Percentiles rank a stretch among this genome's conserved stretches.
Evolutionary conservation across 2,329 filamentous ascomycete species (phyloP).

Genomic region (Xylaria sp.): DNA sequence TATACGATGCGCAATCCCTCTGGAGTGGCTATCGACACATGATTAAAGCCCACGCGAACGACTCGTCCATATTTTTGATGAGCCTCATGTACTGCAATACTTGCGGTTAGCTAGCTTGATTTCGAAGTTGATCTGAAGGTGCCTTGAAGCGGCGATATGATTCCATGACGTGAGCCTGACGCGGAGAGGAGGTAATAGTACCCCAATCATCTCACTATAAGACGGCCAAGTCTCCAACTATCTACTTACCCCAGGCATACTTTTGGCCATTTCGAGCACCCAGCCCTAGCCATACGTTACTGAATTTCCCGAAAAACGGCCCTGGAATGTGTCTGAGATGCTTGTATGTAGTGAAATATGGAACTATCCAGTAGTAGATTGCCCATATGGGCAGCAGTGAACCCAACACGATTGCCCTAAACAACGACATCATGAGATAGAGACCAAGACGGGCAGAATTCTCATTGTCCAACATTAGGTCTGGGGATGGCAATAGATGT

Average conservation of each 20-base stretch:
- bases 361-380: slow-evolving; percentile 30
- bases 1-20: slow-evolving; percentile 34
- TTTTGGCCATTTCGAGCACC: slow-evolving; percentile 32
- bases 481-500: not conserved
- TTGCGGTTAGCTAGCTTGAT: not conserved
- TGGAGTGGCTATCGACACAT: slow-evolving; percentile 33
- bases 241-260: slow-evolving; percentile 30
- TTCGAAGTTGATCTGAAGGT: not conserved
- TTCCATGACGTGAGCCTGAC: not conserved
- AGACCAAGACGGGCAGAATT: not conserved
- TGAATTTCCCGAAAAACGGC: slow-evolving; percentile 33
- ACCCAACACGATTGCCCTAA: slow-evolving; percentile 13
- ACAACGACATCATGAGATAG: slow-evolving; percentile 20
- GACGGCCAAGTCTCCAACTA: not conserved
- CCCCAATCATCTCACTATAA: not conserved
- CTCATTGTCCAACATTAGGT: not conserved
- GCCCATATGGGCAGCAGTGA: slow-evolving; percentile 31
- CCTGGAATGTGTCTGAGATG: slow-evolving; percentile 34
- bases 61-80: slow-evolving; percentile 31
- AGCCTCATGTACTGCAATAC: slow-evolving; percentile 28
- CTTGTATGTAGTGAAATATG: slow-evolving; percentile 35
- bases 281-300: slow-evolving; percentile 35
- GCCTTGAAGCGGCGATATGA: not conserved
- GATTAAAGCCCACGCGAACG: slow-evolving; percentile 35
- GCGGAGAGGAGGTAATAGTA: not conserved